phyloP scores from a whole-genome alignment of 2,329 filamentous ascomycete species.

The Arachnomyces sp. region DNA sequence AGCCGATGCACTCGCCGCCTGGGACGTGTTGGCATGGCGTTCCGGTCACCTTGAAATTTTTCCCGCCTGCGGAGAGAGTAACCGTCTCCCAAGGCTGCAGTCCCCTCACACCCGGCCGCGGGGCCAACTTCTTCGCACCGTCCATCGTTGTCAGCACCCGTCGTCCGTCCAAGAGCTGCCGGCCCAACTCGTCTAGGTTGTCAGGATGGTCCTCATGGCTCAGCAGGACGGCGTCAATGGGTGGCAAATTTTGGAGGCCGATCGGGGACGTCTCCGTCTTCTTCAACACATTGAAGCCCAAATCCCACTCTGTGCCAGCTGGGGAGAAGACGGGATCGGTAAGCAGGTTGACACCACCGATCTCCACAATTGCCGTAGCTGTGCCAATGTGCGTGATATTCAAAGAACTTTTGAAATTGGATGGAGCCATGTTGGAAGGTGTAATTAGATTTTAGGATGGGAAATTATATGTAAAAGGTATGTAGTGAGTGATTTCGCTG shows the following conservation, averaged over 20 bases:
- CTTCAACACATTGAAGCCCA: constrained; percentile 21
- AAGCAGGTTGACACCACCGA: constrained; percentile 36
- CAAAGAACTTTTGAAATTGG: constrained; percentile 37
- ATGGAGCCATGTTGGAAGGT: constrained; percentile 17
- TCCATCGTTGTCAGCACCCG: constrained; percentile 41
- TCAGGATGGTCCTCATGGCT: constrained; percentile 47
- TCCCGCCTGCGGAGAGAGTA: constrained; percentile 22
- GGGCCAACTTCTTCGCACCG: constrained; percentile 38
- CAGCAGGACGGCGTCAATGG: constrained; percentile 43
- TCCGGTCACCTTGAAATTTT: constrained; percentile 32
- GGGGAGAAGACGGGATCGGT: constrained; percentile 43
- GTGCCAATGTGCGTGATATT: constrained; percentile 42
- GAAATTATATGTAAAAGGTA: too few relatives aligned
- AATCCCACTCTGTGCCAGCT: constrained; percentile 28
- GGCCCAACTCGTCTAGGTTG: constrained; percentile 43
- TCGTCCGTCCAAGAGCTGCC: constrained; percentile 40
- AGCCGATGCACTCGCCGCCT: constrained; percentile 40
- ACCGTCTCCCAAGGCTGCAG: constrained; percentile 35
- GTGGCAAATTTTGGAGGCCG: constrained; percentile 32
- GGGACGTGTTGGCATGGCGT: constrained; percentile 41
- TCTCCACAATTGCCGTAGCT: constrained; percentile 42
- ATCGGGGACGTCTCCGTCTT: constrained; percentile 30
- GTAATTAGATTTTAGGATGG: too few relatives aligned
- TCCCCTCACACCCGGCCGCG: constrained; percentile 36
- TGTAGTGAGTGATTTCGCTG: too few relatives aligned